Evolutionary conservation across 2,329 filamentous ascomycete species (phyloP).

Genomic region (Penicillium sp.): DNA sequence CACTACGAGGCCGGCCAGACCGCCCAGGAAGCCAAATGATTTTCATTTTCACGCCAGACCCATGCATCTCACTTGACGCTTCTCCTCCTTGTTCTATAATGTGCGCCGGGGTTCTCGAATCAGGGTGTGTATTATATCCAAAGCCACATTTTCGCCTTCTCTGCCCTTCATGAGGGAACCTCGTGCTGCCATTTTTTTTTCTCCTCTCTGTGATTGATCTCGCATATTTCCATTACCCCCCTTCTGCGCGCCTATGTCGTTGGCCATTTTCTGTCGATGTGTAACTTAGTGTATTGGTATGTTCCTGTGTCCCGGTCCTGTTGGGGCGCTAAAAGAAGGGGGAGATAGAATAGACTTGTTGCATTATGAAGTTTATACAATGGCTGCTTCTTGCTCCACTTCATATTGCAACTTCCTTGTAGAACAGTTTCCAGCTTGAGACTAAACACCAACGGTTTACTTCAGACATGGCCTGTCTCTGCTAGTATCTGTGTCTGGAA

Average conservation of each 20-base stretch:
- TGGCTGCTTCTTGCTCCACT: not conserved
- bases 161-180: constrained; percentile 7
- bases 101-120: constrained; percentile 13
- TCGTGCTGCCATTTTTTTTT: constrained; percentile 10
- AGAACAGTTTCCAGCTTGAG: no score
- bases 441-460: no score
- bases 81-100: constrained; percentile 10
- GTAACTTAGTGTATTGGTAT: constrained; percentile 36
- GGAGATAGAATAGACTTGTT: constrained; percentile 33
- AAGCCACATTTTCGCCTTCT: constrained; percentile 17
- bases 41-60: constrained; percentile 9
- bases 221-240: constrained; percentile 27
- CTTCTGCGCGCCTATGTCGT: constrained; percentile 23
- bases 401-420: no score
- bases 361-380: constrained; percentile 15
- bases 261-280: constrained; percentile 15
- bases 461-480: no score
- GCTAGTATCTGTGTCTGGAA: no score
- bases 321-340: constrained; percentile 19
- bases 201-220: constrained; percentile 15
- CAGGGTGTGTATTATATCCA: constrained; percentile 29
- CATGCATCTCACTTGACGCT: constrained; percentile 12
- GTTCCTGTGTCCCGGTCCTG: constrained; percentile 18
- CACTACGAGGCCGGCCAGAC: constrained; percentile 46
- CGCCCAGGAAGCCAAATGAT: constrained; percentile 26